A percentile compares a stretch with the other conserved stretches of the same genome.
Evolutionary conservation across 257 asterid species (phyloP).

Genomic region (Coffea eugenioides): DNA sequence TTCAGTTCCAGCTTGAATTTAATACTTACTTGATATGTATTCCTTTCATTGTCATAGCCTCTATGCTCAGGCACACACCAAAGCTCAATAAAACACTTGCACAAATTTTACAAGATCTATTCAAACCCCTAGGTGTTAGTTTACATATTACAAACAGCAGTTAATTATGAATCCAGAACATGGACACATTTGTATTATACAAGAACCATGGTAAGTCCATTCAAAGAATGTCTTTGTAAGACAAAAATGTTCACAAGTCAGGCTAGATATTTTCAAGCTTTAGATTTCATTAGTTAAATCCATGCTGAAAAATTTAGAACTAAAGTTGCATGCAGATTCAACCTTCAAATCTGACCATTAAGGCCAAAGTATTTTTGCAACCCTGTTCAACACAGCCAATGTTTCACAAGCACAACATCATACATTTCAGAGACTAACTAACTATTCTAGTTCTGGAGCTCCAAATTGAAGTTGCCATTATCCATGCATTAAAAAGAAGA

Average conservation of each 20-base stretch:
- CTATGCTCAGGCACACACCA: neutral
- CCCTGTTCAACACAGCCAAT: neutral
- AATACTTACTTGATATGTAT: neutral
- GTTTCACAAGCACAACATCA: neutral
- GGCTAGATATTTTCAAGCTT: neutral
- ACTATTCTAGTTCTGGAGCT: neutral
- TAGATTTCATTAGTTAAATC: neutral
- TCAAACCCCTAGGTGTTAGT: neutral
- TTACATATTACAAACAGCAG: neutral
- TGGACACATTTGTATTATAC: neutral
- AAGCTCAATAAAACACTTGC: neutral
- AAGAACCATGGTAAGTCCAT: neutral
- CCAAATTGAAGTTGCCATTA: neutral
- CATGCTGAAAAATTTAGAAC: neutral
- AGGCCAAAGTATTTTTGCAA: neutral
- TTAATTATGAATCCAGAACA: neutral
- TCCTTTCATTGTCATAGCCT: neutral
- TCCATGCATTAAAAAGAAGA: too few relatives aligned
- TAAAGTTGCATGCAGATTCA: neutral
- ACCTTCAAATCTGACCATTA: too few relatives aligned
- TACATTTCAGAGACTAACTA: neutral
- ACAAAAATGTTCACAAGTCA: neutral
- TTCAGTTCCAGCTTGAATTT: neutral
- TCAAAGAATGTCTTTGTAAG: neutral
- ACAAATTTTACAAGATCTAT: neutral